These are phyloP conservation scores for Mortierella sp. DNA, from an alignment of 371 early-diverging fungal species.

Conservation along the genomic window DNA sequence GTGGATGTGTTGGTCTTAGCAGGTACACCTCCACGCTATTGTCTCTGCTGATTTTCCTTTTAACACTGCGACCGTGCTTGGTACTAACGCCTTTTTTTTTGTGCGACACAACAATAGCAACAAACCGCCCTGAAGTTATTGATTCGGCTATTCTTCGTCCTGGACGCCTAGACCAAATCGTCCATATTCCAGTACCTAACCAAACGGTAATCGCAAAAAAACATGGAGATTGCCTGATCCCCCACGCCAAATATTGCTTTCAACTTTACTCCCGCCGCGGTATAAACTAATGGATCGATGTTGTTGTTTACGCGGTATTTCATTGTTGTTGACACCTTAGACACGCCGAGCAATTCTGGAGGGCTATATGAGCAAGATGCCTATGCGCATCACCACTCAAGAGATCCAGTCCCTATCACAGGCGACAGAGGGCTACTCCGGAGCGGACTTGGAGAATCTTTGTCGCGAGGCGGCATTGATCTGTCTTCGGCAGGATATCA, in stretches of 20 bases:
- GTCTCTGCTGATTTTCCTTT: neutral
- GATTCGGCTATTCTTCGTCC: conserved; percentile 98
- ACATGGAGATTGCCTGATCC: neutral
- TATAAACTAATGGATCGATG: neutral
- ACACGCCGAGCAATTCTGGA: conserved; percentile 55
- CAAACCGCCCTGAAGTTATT: conserved; percentile 80
- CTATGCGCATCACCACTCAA: conserved; percentile 56
- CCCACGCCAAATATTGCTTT: neutral
- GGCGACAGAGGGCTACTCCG: conserved; percentile 66
- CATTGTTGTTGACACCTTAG: conserved; percentile 1
- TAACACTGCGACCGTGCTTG: neutral
- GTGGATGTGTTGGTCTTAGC: conserved; percentile 81
- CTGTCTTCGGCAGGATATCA: conserved; percentile 68
- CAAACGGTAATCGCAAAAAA: conserved; percentile 54
- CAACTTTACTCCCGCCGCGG: neutral
- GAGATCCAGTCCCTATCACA: conserved; percentile 55
- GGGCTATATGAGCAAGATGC: conserved; percentile 74
- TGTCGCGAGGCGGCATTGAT: conserved; percentile 75
- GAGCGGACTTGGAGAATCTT: conserved; percentile 73
- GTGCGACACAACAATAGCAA: conserved; percentile 57
- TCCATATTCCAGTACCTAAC: conserved; percentile 96
- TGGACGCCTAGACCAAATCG: conserved; percentile 99
- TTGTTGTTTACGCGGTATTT: neutral
- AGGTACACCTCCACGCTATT: conserved; percentile 60
- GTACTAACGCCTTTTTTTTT: neutral